Percentiles rank a stretch among this genome's conserved stretches.
phyloP scores from a whole-genome alignment of 1,284 basidiomycete genomes.

The Singerocomus rubriflavus region DNA sequence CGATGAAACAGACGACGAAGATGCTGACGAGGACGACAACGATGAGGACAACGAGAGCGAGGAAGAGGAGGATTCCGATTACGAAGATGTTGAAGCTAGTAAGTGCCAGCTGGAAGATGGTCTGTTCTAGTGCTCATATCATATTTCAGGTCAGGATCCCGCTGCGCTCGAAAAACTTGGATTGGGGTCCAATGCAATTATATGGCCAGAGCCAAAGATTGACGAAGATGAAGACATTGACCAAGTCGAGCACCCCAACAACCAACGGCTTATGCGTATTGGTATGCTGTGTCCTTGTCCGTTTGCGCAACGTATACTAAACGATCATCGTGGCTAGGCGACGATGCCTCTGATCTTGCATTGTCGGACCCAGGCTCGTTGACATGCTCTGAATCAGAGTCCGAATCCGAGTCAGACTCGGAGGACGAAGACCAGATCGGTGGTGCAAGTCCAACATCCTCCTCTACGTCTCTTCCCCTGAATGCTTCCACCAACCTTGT shows the following conservation, averaged over 20 bases:
- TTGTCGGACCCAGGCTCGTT: constrained; percentile 57
- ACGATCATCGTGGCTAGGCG: constrained; percentile 42
- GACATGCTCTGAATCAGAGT: constrained; percentile 37
- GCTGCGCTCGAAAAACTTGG: constrained; percentile 48
- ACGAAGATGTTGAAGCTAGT: constrained; percentile 65
- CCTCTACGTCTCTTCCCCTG: constrained; percentile 38
- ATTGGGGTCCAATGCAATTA: constrained; percentile 60
- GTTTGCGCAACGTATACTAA: constrained; percentile 1
- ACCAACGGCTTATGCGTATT: constrained; percentile 68
- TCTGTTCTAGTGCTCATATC: not conserved
- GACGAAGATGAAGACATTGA: constrained; percentile 63
- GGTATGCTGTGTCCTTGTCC: constrained; percentile 38
- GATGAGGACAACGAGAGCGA: constrained; percentile 38
- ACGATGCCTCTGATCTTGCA: constrained; percentile 56
- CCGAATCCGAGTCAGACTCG: constrained; percentile 30
- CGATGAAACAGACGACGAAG: constrained; percentile 29
- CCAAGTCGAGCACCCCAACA: constrained; percentile 56
- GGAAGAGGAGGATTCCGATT: constrained; percentile 48
- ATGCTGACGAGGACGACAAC: constrained; percentile 31
- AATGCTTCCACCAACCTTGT: constrained; percentile 36
- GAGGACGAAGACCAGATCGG: constrained; percentile 31
- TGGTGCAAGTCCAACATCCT: constrained; percentile 41
- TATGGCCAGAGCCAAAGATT: constrained; percentile 58
- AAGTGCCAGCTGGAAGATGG: constrained; percentile 21
- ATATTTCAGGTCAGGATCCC: constrained; percentile 42